Conservation (phyloP, 2,329 filamentous ascomycete genomes). For the Pseudogymnoascus sp. region DNA sequence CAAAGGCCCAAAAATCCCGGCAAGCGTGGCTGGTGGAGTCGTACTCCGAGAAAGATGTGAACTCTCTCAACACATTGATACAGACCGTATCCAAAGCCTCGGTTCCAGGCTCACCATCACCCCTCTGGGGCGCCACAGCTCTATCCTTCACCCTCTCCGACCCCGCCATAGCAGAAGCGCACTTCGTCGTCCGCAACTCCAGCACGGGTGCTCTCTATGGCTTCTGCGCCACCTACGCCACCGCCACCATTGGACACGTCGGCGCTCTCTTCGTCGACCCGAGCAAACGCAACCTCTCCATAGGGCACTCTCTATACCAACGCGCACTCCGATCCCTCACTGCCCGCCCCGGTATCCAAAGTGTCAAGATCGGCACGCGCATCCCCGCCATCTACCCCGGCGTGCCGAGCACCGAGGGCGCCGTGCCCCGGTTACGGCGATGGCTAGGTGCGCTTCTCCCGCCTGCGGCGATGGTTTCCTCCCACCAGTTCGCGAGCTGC, state of each 20-base stretch:
- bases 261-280: conserved; percentile 88
- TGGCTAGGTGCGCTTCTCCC: conserved; percentile 54
- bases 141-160: conserved; percentile 68
- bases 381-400: conserved; percentile 83
- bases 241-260: conserved; percentile 53
- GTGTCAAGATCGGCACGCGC: conserved; percentile 71
- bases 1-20: conserved; percentile 78
- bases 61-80: conserved; percentile 67
- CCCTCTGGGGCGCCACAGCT: conserved; percentile 57
- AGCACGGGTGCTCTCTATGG: conserved; percentile 86
- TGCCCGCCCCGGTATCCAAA: conserved; percentile 58
- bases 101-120: conserved; percentile 54
- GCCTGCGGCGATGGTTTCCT: conserved; percentile 54
- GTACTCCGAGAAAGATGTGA: conserved; percentile 71
- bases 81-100: conserved; percentile 59
- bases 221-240: conserved; percentile 83
- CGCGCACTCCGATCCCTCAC: conserved; percentile 73
- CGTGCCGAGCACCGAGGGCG: conserved; percentile 56
- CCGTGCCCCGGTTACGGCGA: conserved; percentile 35
- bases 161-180: conserved; percentile 64
- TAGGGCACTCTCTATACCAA: conserved; percentile 82
- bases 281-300: conserved; percentile 73
- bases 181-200: conserved; percentile 90
- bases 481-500: conserved; percentile 54
- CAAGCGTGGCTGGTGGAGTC: conserved; percentile 92